phyloP scores from a whole-genome alignment of 2,329 filamentous ascomycete species.

The Fusarium anguioides region DNA sequence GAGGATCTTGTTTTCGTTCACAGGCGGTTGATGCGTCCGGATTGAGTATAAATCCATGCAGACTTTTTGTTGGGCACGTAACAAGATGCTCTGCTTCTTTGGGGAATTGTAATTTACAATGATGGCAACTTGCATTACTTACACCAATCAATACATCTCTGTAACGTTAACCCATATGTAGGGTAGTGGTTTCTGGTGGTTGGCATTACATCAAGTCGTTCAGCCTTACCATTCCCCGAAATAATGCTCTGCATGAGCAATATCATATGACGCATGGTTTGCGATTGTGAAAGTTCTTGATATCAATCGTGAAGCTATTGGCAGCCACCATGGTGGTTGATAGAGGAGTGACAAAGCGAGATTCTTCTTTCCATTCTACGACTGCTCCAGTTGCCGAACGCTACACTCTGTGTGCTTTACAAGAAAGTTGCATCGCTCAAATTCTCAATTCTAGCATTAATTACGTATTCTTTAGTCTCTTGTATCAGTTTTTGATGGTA shows the following conservation, averaged over 20 bases:
- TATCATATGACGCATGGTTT: neutral
- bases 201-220: neutral
- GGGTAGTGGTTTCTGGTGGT: neutral
- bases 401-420: neutral
- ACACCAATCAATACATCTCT: neutral
- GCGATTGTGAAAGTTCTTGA: neutral
- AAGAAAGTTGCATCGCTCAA: too few relatives aligned
- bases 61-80: neutral
- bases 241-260: neutral
- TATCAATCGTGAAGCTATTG: rapidly evolving
- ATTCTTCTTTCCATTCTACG: rapidly evolving
- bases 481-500: rapidly evolving
- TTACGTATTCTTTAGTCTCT: neutral
- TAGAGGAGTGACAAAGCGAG: rapidly evolving
- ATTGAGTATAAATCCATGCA: neutral
- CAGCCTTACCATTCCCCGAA: neutral
- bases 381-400: too few relatives aligned
- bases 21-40: neutral
- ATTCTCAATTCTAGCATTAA: neutral
- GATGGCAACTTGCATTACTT: neutral
- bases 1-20: neutral
- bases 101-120: neutral
- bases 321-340: rapidly evolving
- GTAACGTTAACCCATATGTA: neutral
- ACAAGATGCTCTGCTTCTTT: neutral